Evolutionary conservation across 805 yeast genomes (phyloP), one percentile per base, ranked within the genome.

Genomic region (Wickerhamiella azyma): DNA sequence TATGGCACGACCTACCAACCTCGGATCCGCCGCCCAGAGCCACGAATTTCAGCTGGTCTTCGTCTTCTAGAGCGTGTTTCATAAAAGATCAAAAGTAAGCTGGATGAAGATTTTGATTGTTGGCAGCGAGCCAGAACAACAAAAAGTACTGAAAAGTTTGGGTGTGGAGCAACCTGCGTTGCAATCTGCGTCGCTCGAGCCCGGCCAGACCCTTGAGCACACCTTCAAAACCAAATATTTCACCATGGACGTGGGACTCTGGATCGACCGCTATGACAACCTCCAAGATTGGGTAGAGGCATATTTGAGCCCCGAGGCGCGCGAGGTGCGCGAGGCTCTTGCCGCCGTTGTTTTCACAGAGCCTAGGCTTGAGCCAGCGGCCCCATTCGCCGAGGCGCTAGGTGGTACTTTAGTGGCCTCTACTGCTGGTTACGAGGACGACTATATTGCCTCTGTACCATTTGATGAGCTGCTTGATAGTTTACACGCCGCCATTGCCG

Each of bases 21-120:
- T 92, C 99, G 55, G 82, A 85, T 52, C 97, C 94, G n/a, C 97
- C 99, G 7, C 99, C 99, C 6, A 92, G 72, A 19, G 94, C 88
- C 50, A 83, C 76, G 66, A 92, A 92, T 59, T 75, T 76, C 50
- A 82, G 67, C 14, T 61, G 55, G 45, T 73, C 70, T 29, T 61
- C 64, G 39, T 50, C 50, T 28, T 53, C 52, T 11, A 40, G 43
- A 14, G 41, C 36, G 14, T 36, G 37, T 17, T 41, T 41, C 46
- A 45, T 38, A 9, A 9, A 14, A 16, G 11, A 24, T 19, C n/a
- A 8, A 13, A 37, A 37, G 54, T 38, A n/a, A 11, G 17, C 17
- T 32, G 10, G 19, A 53, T 53, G 53, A 50, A 52, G 39, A 51
- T 62, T n/a, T 55, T 62, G 5, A 48, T 62, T 9, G 60, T 62